These are phyloP conservation scores for Brassica napus DNA, from an alignment of 345 rosid species.

Conservation along the genomic window Da-Ae NC_063439.1:10963001-10963500, in stretches of 20 bases:
- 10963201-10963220: slow-evolving; percentile 66
- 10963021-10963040: slow-evolving; percentile 8
- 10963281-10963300: slow-evolving; percentile 32
- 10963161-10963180: slow-evolving; percentile 80
- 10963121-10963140: slow-evolving; percentile 52
- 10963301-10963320: slow-evolving; percentile 26
- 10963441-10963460: slow-evolving; percentile 23
- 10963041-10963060: slow-evolving; percentile 9
- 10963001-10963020: slow-evolving; percentile 25
- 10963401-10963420: slow-evolving; percentile 29
- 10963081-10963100: slow-evolving; percentile 27
- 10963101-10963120: slow-evolving; percentile 6
- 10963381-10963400: slow-evolving; percentile 35
- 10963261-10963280: slow-evolving; percentile 59
- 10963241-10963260: slow-evolving; percentile 60
- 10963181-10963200: slow-evolving; percentile 74
- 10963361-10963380: slow-evolving; percentile 12
- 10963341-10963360: slow-evolving; percentile 1
- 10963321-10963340: slow-evolving; percentile 14
- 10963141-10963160: slow-evolving; percentile 91
- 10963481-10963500: slow-evolving; percentile 31
- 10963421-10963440: slow-evolving; percentile 15
- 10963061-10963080: slow-evolving; percentile 4
- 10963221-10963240: slow-evolving; percentile 63
- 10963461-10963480: slow-evolving; percentile 27